A percentile compares a stretch with the other conserved stretches of the same genome.
These are phyloP conservation scores for Onygena corvina DNA, from an alignment of 2,329 filamentous ascomycete genomes.

Conservation along the genomic window DNA sequence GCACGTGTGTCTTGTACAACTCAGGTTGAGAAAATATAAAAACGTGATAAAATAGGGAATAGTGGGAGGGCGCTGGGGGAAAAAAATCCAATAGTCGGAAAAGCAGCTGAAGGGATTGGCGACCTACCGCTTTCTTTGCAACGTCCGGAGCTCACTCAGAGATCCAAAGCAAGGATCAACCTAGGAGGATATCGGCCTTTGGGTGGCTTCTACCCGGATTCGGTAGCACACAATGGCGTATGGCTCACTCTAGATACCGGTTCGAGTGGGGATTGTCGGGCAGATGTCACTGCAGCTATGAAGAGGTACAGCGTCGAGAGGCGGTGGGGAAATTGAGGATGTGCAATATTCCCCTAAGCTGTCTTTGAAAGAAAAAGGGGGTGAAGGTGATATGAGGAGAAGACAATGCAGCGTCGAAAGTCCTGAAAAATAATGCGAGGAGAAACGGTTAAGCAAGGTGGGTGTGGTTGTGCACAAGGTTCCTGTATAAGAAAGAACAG, in stretches of 20 bases:
- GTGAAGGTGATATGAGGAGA: background rate
- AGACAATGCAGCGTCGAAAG: background rate
- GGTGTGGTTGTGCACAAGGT: background rate
- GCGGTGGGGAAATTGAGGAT: background rate
- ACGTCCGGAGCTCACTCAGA: background rate
- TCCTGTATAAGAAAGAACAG: background rate
- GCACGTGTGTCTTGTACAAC: constrained; percentile 7
- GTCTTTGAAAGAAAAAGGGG: background rate
- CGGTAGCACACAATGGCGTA: constrained; percentile 1
- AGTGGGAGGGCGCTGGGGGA: background rate
- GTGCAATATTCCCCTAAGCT: background rate
- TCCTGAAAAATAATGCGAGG: background rate
- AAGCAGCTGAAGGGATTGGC: too few species aligned
- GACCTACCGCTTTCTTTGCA: constrained; percentile 4
- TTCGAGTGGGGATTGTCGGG: constrained; percentile 6
- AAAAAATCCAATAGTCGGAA: too few species aligned
- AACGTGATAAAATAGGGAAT: background rate
- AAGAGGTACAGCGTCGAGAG: background rate
- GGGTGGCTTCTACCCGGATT: background rate
- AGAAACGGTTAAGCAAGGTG: background rate
- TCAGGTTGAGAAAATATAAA: constrained; percentile 1
- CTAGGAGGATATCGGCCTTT: background rate
- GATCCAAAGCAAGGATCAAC: constrained; percentile 2
- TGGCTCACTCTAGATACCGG: background rate
- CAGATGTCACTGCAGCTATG: background rate